Base-by-base conservation (phyloP, 2,329 filamentous ascomycete species). In the Thermochaetoides dissita region DNA sequence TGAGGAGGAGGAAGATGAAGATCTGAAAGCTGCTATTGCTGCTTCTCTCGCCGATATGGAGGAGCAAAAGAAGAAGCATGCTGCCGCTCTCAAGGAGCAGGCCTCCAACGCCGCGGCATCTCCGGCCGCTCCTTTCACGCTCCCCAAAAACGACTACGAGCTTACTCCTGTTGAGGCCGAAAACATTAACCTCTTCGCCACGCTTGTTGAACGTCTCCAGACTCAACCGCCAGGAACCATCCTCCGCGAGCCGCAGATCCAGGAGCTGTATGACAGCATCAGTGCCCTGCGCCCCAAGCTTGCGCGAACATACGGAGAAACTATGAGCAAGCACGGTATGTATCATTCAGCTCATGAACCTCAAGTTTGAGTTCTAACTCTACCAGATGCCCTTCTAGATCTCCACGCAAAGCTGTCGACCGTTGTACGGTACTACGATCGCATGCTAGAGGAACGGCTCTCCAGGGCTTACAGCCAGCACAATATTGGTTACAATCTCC, bases 281-380 rank as follows among this genome's bases (percentile, higher is more conserved):
- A 87, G 89, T n/a, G 74, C 86, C 10, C 66, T 98, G 48, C 76
- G 91, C 39, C 91, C 91, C 1, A 98, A 98, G 61, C 69, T 98
- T 42, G 91, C 91, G 5, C 76, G 91, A 44, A 95, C 89, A 0
- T 95, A 96, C 57, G 91, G 91, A 42, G 91, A 98, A 65, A 95
- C 91, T 0, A 96, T 98, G 91, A 96, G 91, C 74, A 98, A 98
- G 63, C 91, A 96, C 61, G 88, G 85, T 85, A 66, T 58, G 76
- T 63, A 29, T 11, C 12, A 38, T 33, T 10, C 6, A 9, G 2
- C 28, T n/a, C 7, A 7, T 6, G 8, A 37, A 11, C n/a, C 33
- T 45, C 11, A 42, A 30, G 33, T 9, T n/a, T 10, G 17, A 5
- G 30, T 41, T 37, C 63, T 72, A 55, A 71, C 49, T 9, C 12